Percentiles rank a stretch among this genome's conserved stretches.
Evolutionary conservation across 2,329 filamentous ascomycete genomes (phyloP).

Genomic region (Parastagonospora avenae): DNA sequence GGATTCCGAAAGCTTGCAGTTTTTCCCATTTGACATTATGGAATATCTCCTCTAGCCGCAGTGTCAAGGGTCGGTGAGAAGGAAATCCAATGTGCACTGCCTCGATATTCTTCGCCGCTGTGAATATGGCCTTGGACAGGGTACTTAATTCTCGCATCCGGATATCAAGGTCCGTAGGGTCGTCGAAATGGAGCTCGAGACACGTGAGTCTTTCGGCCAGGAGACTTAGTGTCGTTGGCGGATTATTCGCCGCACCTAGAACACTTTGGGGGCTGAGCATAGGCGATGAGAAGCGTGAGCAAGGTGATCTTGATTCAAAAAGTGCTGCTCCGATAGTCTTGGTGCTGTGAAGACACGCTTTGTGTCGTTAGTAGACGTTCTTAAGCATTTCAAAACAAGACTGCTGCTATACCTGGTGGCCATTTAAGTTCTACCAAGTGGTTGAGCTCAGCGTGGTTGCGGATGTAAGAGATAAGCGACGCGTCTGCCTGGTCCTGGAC

Average conservation of each 20-base stretch:
- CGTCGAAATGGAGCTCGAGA: conserved; percentile 68
- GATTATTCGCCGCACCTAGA: conserved; percentile 55
- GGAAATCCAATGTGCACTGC: conserved; percentile 70
- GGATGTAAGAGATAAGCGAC: conserved; percentile 58
- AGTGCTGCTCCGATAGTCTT: conserved; percentile 64
- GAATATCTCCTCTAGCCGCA: conserved; percentile 66
- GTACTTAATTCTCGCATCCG: conserved; percentile 63
- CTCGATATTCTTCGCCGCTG: conserved; percentile 63
- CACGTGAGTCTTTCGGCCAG: conserved; percentile 64
- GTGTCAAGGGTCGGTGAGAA: conserved; percentile 59
- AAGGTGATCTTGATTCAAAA: conserved; percentile 60
- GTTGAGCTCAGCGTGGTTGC: conserved; percentile 52
- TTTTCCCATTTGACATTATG: conserved; percentile 66
- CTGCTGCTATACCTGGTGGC: conserved; percentile 49
- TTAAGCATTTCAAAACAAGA: background rate
- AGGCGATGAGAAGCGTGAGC: conserved; percentile 65
- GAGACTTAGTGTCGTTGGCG: conserved; percentile 54
- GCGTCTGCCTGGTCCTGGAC: conserved; percentile 65
- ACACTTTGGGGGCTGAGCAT: conserved; percentile 67
- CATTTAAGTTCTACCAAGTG: conserved; percentile 61
- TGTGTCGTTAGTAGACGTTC: background rate
- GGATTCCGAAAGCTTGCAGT: conserved; percentile 67
- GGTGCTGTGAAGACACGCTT: conserved; percentile 65
- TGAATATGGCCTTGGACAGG: conserved; percentile 64
- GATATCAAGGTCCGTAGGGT: conserved; percentile 60